Conservation (phyloP, 73 alveolate species). For the Blepharisma japonicum region DNA sequence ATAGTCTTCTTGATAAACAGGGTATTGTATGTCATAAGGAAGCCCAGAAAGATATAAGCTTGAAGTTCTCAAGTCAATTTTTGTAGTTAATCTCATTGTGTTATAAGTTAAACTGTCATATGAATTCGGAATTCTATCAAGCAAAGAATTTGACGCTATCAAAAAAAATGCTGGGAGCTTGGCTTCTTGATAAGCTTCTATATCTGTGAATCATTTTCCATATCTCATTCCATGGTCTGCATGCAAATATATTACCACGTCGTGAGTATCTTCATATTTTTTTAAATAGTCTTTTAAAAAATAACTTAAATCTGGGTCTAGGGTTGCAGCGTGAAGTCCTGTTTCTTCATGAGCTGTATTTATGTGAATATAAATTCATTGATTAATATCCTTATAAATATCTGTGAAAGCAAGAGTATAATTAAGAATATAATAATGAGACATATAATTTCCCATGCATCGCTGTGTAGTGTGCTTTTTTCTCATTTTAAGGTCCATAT, state of each 20-base stretch:
- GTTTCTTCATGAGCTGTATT: conserved; percentile 24
- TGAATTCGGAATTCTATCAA: not conserved
- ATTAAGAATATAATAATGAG: conserved; percentile 6
- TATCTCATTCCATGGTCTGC: conserved; percentile 28
- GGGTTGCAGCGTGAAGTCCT: not conserved
- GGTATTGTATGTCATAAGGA: not conserved
- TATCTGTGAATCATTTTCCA: not conserved
- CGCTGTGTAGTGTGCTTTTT: not conserved
- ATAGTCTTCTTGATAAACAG: not conserved
- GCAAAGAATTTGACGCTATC: not conserved
- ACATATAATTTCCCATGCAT: not conserved
- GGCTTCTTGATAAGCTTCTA: not conserved
- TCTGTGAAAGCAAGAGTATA: not conserved
- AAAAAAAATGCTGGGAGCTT: conserved; percentile 17
- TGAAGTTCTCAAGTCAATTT: not conserved
- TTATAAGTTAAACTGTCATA: not conserved
- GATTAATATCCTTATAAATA: not conserved
- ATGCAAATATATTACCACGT: not conserved
- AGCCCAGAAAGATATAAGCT: not conserved
- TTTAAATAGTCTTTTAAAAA: not conserved
- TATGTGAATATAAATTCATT: not conserved
- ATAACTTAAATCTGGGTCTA: not conserved
- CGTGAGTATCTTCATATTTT: not conserved
- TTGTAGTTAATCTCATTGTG: not conserved
- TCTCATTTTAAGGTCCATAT: not conserved